Percentiles rank a stretch among this genome's conserved stretches.
These are phyloP conservation scores for Emericellopsis terricola DNA, from an alignment of 495 filamentous ascomycete species.

Conservation along the genomic window DNA sequence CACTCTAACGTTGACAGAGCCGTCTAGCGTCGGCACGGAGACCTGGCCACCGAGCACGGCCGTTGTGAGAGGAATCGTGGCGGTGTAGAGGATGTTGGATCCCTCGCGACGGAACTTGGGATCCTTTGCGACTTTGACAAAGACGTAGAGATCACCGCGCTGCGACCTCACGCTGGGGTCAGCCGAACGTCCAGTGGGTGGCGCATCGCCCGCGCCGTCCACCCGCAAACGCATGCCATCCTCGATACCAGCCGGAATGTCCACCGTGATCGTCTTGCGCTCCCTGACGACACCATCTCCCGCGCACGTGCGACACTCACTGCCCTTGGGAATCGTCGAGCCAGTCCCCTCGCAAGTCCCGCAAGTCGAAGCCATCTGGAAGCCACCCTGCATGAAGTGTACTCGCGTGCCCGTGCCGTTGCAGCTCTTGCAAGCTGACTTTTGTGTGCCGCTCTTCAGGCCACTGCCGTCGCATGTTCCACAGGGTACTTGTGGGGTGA, in stretches of 20 bases:
- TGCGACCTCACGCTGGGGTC: slow-evolving; percentile 37
- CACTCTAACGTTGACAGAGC: slow-evolving; percentile 74
- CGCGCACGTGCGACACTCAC: slow-evolving; percentile 57
- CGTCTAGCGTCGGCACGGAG: slow-evolving; percentile 74
- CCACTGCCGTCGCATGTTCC: slow-evolving; percentile 68
- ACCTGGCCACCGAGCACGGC: slow-evolving; percentile 84
- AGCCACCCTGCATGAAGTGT: slow-evolving; percentile 77
- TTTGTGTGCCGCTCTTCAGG: slow-evolving; percentile 60
- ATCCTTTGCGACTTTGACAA: slow-evolving; percentile 67
- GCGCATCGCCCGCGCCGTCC: slow-evolving; percentile 68
- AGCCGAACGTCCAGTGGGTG: slow-evolving; percentile 45
- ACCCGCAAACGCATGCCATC: slow-evolving; percentile 85
- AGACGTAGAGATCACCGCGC: slow-evolving; percentile 75
- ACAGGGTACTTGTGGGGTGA: slow-evolving; percentile 62
- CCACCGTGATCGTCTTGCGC: slow-evolving; percentile 59
- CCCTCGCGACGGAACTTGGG: slow-evolving; percentile 71
- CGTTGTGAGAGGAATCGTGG: slow-evolving; percentile 79
- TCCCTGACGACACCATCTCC: slow-evolving; percentile 69
- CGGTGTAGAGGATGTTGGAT: slow-evolving; percentile 81
- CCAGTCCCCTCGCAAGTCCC: slow-evolving; percentile 62
- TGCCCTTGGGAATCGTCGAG: slow-evolving; percentile 48
- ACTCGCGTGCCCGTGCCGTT: slow-evolving; percentile 74
- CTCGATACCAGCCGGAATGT: slow-evolving; percentile 87
- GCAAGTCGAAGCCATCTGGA: slow-evolving; percentile 90
- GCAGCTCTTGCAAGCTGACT: slow-evolving; percentile 58